A percentile compares a stretch with the other conserved stretches of the same genome.
Evolutionary conservation across 2,329 filamentous ascomycete genomes (phyloP).

Genomic region (Thelonectria discophora): DNA sequence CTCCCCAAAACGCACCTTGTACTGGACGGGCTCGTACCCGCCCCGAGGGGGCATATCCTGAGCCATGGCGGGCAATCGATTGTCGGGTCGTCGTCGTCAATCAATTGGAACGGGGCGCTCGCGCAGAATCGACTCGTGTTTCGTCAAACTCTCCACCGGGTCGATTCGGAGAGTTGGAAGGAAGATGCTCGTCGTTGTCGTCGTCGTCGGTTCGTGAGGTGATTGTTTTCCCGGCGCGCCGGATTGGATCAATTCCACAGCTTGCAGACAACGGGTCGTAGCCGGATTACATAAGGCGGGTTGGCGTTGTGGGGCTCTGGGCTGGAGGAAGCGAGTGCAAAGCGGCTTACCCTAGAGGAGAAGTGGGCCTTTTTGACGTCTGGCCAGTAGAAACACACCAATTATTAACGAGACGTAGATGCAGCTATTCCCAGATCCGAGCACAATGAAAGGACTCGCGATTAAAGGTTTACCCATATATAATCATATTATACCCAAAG

Average conservation of each 20-base stretch:
- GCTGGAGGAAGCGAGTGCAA: constrained; percentile 18
- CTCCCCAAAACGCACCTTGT: constrained; percentile 73
- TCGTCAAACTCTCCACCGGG: constrained; percentile 18
- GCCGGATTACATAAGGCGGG: constrained; percentile 39
- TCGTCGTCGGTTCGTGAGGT: constrained; percentile 36
- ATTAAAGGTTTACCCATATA: too few species aligned
- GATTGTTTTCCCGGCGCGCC: constrained; percentile 39
- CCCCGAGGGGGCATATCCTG: constrained; percentile 97
- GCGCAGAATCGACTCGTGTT: constrained; percentile 2
- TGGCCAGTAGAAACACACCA: neutral
- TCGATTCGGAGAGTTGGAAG: neutral
- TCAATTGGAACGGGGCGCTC: constrained; percentile 30
- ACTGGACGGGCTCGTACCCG: constrained; percentile 96
- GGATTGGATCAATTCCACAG: constrained; percentile 28
- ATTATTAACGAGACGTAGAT: neutral
- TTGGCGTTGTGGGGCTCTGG: neutral
- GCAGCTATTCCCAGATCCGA: neutral
- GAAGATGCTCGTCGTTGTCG: constrained; percentile 18
- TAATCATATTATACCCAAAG: neutral
- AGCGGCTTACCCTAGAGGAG: constrained; percentile 17
- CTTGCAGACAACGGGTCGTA: constrained; percentile 10
- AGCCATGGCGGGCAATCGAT: constrained; percentile 72
- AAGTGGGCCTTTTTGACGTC: neutral
- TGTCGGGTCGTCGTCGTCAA: constrained; percentile 11
- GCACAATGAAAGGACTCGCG: neutral